Evolutionary conservation across 2,329 filamentous ascomycete genomes (phyloP).

Genomic region (Nannizzia gypsea): DNA sequence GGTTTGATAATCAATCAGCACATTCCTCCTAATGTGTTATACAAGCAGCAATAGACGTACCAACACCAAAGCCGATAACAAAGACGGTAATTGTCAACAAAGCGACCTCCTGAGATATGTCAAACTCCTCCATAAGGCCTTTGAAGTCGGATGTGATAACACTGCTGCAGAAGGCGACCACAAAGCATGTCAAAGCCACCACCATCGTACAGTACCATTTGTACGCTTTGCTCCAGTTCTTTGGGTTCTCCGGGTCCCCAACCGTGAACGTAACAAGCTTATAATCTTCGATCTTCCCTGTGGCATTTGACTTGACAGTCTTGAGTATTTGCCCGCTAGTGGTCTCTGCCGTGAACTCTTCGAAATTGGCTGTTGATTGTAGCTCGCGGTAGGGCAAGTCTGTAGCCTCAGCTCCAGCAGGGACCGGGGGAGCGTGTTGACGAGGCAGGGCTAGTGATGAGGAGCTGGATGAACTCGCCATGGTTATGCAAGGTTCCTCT

Average conservation of each 20-base stretch:
- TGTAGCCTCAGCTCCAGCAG: constrained; percentile 29
- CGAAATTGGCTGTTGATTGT: constrained; percentile 47
- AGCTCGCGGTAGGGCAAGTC: constrained; percentile 57
- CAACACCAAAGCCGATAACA: constrained; percentile 70
- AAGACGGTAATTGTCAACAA: constrained; percentile 64
- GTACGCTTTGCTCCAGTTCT: constrained; percentile 67
- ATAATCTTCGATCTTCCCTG: constrained; percentile 41
- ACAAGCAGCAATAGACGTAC: constrained; percentile 28
- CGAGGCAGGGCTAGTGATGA: not conserved
- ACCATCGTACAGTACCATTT: constrained; percentile 85
- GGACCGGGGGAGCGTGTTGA: constrained; percentile 15
- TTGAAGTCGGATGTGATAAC: constrained; percentile 67
- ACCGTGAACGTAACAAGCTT: constrained; percentile 60
- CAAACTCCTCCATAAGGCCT: constrained; percentile 52
- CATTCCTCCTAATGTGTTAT: not conserved
- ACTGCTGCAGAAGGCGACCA: constrained; percentile 58
- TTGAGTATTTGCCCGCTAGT: constrained; percentile 49
- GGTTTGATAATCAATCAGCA: not conserved
- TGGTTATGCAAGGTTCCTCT: not conserved
- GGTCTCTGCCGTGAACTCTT: constrained; percentile 56
- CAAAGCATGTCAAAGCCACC: constrained; percentile 63
- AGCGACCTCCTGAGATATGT: constrained; percentile 59
- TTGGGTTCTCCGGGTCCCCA: constrained; percentile 64
- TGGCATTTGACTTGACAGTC: constrained; percentile 43
- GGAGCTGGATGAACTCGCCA: not conserved